Base-by-base conservation (phyloP, 495 filamentous ascomycete species). In the Penicillium daleae region DNA sequence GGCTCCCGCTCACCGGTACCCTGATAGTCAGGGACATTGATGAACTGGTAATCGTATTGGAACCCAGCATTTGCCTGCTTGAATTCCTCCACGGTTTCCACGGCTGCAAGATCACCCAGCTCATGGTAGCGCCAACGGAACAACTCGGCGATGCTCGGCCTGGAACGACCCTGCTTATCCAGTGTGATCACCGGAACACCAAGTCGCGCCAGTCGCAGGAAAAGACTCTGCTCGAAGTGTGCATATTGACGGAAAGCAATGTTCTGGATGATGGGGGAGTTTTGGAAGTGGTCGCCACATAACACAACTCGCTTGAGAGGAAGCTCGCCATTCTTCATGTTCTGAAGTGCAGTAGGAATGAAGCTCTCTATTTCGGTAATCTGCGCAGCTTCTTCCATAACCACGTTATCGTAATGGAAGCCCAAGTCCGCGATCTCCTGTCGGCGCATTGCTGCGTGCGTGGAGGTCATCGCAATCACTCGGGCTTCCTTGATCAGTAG, bases 361-460 rank as follows among this genome's bases (percentile, higher is more conserved):
- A 99, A 97, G 69, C 91, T 96, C 70, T 98, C 96, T 46, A 97
- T 90, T 71, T 99, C 95, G 10, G 96, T 98, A 70, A 98, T 96
- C 67, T 99, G 95, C 22, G 95, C 95, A 3, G 95, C 93, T 79
- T 99, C 95, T 83, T 99, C 95, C 94, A 99, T 97, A 54, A 99
- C 82, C 15, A 99, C 90, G 65, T 97, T 98, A 76, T 98, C 93
- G 66, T 98, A 99, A 65, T 92, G 90, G 81, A 99, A 98, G 6
- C 95, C 96, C 48, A 97, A 82, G 21, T 86, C 83, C 0, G 92
- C 89, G 67, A 99, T 99, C 68, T 98, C 95, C 62, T 91, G 87
- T 52, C 93, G 83, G 60, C 93, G 89, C 89, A 99, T 99, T n/a
- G 95, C 95, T 12, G 95, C 96, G 76, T 99, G 95, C 1, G 95